Percentiles rank a stretch among this genome's conserved stretches.
phyloP scores from a whole-genome alignment of 257 asterid species.

The Ligustrum vulgare region DNA sequence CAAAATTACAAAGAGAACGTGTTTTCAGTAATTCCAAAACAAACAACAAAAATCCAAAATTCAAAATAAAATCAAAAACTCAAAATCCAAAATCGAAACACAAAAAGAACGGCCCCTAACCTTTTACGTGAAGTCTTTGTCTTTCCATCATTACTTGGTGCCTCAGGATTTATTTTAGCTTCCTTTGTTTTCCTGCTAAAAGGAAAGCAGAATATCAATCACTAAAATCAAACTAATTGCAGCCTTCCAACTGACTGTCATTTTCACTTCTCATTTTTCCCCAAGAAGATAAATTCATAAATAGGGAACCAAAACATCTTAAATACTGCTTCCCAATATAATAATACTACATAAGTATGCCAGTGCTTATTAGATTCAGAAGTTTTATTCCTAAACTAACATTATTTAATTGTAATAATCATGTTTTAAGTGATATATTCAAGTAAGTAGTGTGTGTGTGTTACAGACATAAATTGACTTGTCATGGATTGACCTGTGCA shows the following conservation, averaged over 20 bases:
- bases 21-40: too few species aligned
- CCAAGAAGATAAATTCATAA: background rate
- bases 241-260: background rate
- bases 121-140: slow-evolving; percentile 54
- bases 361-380: background rate
- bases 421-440: background rate
- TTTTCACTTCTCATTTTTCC: background rate
- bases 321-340: background rate
- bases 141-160: slow-evolving; percentile 50
- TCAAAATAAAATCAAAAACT: too few species aligned
- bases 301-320: background rate
- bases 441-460: background rate
- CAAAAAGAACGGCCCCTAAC: too few species aligned
- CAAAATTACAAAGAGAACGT: too few species aligned
- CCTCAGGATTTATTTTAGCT: slow-evolving; percentile 42
- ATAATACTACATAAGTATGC: background rate
- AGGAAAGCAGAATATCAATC: slow-evolving; percentile 26
- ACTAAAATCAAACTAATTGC: slow-evolving; percentile 11
- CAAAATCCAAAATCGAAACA: too few species aligned
- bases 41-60: too few species aligned
- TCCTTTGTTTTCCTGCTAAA: slow-evolving; percentile 55
- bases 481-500: too few species aligned
- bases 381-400: background rate
- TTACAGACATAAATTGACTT: background rate
- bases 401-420: background rate